Evolutionary conservation across 345 rosid genomes (phyloP), one percentile per base, ranked within the genome.

Genomic region (Rhodomyrtus tomentosa): DNA sequence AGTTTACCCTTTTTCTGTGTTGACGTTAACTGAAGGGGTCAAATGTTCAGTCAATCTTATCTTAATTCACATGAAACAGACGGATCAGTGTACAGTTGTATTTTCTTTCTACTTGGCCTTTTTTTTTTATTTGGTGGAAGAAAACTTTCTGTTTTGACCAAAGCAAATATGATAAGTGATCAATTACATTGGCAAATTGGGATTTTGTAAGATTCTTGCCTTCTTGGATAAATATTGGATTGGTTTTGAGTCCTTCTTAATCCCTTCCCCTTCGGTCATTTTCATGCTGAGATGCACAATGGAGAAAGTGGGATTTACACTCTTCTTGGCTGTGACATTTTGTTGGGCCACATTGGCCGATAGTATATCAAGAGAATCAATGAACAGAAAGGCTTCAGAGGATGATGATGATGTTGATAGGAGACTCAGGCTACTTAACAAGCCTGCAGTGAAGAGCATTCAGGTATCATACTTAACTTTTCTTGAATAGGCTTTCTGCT

Each of bases 391-490:
- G 56, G 55, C 20, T 25, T 5, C n/a, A 0, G 56, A 8, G 7
- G 10, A 49, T 14, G 7, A 50, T 1, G 51, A 49, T 20, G 90
- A 88, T 32, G 83, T 92, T 42, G 88, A 89, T 62, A 73, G 80
- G 82, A 89, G 82, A 62, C 38, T 93, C 22, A 91, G 85, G 89
- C 82, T 81, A 55, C 89, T 93, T 27, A 91, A 91, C 55, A 93
- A 93, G 74, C 92, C 93, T 74, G 90, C 93, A 1, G 81, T 85
- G n/a, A 91, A 92, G 84, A 88, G 88, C 15, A 90, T 92, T 52
- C 59, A 82, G 88, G 93, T 89, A 50, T 50, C 22, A 49, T 18
- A 22, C 50, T 27, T 20, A 50, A 20, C 50, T 2, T 42, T 42
- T 68, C 38, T 18, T 32, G 6, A 68, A 18, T 32, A 62, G 76